Base-by-base conservation (phyloP, 805 yeast species). In the Yarrowia deformans region DNA sequence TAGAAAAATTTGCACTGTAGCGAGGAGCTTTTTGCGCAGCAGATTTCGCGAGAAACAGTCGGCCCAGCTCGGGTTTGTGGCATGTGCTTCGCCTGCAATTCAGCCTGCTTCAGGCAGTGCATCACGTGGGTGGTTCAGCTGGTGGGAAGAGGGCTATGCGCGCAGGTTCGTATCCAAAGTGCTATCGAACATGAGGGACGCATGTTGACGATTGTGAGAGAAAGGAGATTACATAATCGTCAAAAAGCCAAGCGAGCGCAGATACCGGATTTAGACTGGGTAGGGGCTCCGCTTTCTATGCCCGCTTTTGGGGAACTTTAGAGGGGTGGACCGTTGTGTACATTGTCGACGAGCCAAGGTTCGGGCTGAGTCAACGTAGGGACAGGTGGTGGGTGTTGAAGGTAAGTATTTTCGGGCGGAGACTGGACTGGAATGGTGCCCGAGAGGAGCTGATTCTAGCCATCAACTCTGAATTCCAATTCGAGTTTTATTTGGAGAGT, bases 111-210 rank as follows among this genome's bases (percentile, higher is more conserved):
- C 37, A 29, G 56, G 42, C 60, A 10, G 35, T 54, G 60, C 16
- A 19, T 23, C 56, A 34, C 40, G 5, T 52, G 42, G 8, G 9
- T 8, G 43, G 29, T 23, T 23, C 29, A 23, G 29, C 2, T 2
- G 29, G 29, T 23, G 29, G 29, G 29, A 23, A 23, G 29, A 2
- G 39, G 55, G 55, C 55, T 49, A 49, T 49, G 55, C 19, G 55
- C 19, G 14, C 19, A 32, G 19, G 55, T 49, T 49, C 55, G 55
- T 49, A 49, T 49, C 39, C 39, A 18, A 23, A 18, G 43, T 52
- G 42, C 42, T 52, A 52, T 52, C 58, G 37, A 52, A 54, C 60
- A 54, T 54, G 60, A 9, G 45, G 34, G 45, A 54, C 23, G 60
- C 60, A 54, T 19, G 45, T 13, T 35, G 58, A 18, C 23, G 46